Evolutionary conservation across 2,329 filamentous ascomycete species (phyloP), one percentile per base, ranked within the genome.

Genomic region (Cladosporium austrohemisphaericum): DNA sequence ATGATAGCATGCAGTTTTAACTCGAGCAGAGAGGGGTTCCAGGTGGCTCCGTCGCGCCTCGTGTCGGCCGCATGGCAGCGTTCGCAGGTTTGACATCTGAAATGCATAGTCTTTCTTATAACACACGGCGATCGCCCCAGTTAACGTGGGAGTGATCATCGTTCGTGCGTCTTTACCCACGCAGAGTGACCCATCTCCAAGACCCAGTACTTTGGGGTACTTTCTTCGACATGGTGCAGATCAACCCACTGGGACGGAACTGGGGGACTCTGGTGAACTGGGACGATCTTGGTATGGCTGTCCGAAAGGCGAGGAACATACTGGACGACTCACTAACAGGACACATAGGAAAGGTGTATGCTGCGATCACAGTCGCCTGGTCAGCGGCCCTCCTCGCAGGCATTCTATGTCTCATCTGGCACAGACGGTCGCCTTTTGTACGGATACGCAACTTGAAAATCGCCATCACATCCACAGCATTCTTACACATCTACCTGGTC

Each of bases 401-500:
- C 19, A 46, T 56, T 11, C 38, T 36, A 4, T 60, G 57, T 57
- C 38, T 59, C 9, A 22, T 60, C 44, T 41, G 32, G 41, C 52
- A 60, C 47, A 52, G 56, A 22, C 25, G 55, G 13, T 41, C 58
- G 29, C 56, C 57, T n/a, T 55, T 51, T 13, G 50, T 60, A 29
- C 52, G 52, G 26, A 60, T 60, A n/a, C 56, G 57, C 22, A 58
- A 60, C 48, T 40, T 60, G 23, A 55, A 57, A 11, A 51, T 60
- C 19, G 57, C 57, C 9, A 50, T 60, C 37, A 46, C 51, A 26
- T 56, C 53, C 25, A 56, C 56, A 13, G 45, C 35, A 11, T 58
- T 55, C 51, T 47, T 69, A 3, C 72, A 75, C 52, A 57, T 75
- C 47, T 69, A 68, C 16, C 70, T 73, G n/a, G 64, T 69, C 9